Evolutionary conservation across 805 yeast genomes (phyloP).

Genomic region (Wickerhamomyces bovis): DNA sequence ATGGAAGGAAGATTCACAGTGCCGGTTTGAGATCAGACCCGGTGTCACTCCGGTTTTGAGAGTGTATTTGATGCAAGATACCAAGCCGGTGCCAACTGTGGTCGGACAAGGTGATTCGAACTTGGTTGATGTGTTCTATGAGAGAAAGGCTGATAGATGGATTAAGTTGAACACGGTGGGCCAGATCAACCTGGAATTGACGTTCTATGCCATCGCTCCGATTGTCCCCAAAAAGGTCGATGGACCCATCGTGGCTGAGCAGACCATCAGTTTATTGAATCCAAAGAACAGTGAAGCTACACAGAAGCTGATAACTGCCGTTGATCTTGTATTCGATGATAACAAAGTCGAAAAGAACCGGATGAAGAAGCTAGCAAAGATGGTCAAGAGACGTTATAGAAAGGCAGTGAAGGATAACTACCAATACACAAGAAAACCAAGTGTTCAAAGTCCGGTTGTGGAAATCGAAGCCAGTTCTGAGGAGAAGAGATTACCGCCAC

Average conservation of each 20-base stretch:
- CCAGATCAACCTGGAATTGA: conserved; percentile 18
- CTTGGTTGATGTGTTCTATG: conserved; percentile 13
- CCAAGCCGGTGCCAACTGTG: conserved; percentile 9
- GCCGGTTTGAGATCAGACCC: conserved; percentile 19
- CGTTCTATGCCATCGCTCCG: conserved; percentile 21
- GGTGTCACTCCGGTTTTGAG: conserved; percentile 8
- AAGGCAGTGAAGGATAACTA: conserved; percentile 6
- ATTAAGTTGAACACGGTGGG: conserved; percentile 11
- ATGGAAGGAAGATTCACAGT: conserved; percentile 22
- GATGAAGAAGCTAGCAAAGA: conserved; percentile 13
- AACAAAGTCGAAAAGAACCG: conserved; percentile 15
- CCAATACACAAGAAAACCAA: background rate
- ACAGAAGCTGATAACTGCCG: conserved; percentile 14
- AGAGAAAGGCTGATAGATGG: conserved; percentile 11
- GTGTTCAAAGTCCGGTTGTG: background rate
- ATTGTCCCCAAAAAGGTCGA: conserved; percentile 13
- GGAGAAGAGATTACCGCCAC: conserved; percentile 1
- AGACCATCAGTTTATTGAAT: background rate
- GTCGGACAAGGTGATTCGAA: conserved; percentile 14
- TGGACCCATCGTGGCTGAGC: background rate
- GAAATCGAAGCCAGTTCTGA: background rate
- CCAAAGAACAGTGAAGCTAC: background rate
- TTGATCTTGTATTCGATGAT: conserved; percentile 21
- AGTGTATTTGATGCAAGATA: conserved; percentile 16
- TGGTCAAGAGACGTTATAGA: conserved; percentile 19